Evolutionary conservation across 2,329 filamentous ascomycete species (phyloP), one percentile per base, ranked within the genome.

Genomic region (Penicillium concentricum): DNA sequence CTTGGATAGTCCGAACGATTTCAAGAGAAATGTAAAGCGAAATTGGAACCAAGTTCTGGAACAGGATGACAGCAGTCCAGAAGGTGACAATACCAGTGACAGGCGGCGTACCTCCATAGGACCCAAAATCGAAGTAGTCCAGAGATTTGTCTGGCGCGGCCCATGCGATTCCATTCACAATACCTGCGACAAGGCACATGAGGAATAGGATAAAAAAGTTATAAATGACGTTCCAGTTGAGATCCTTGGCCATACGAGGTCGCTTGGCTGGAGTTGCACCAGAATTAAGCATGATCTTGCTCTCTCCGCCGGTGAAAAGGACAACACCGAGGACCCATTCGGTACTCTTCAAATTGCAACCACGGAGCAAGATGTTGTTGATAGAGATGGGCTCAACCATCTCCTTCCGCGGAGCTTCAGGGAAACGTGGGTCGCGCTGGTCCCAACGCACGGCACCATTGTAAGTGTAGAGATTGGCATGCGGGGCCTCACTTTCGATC

Each of bases 211-310:
- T 87, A 67, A 89, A 80, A 71, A 99, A 97, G 76, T 99, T 99
- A 83, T 92, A 96, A 59, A 97, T 84, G 73, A 99, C 92, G 74
- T 96, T 96, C 84, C 91, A 95, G 79, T 99, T 99, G 65, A 99
- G 84, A 72, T 96, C 92, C 61, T 91, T 88, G 51, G 92, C 91
- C 67, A 99, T 92, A 64, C 91, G 87, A 37, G 94, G 86, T 61
- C 93, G 89, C 79, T 99, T 99, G 72, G 87, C 96, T 13, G 95
- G 94, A 1, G 94, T 99, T 60, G 93, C 88, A 58, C 94, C 94
- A 28, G 94, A 90, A 72, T 99, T 99, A 79, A 97, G 89, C 94
- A 99, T 99, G 73, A 97, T 97, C 78, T 97, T 99, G 34, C 93
- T 96, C 73, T 99, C 93, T 69, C 92, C 87, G 34, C 94, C 94